Conservation (phyloP, 164 flowering plant genomes). For the Magnolia sinica region DNA sequence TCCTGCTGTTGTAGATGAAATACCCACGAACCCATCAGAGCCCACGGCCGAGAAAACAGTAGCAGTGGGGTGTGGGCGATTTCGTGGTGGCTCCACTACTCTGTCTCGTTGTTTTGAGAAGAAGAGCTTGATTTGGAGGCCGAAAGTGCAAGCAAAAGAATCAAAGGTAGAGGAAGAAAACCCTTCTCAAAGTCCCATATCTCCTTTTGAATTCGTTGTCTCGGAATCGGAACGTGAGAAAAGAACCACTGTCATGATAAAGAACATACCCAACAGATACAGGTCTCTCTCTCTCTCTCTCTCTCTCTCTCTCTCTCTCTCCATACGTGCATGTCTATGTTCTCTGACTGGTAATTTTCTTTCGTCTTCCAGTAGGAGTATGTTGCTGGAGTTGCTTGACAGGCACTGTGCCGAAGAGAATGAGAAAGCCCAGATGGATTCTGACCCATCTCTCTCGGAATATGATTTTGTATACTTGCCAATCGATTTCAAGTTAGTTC, state of each 20-base stretch:
- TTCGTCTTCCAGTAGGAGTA: slow-evolving; percentile 20
- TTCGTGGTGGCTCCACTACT: not conserved
- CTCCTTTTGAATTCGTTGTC: not conserved
- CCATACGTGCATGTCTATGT: not conserved
- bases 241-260: slow-evolving; percentile 21
- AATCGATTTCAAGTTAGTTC: slow-evolving; percentile 38
- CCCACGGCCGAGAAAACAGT: not conserved
- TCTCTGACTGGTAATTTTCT: not conserved
- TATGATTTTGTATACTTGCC: slow-evolving; percentile 52
- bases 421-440: not conserved
- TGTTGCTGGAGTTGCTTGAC: slow-evolving; percentile 32
- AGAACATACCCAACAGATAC: slow-evolving; percentile 19
- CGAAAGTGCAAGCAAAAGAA: not conserved
- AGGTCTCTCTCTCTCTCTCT: slow-evolving; percentile 9
- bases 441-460: not conserved
- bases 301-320: not conserved
- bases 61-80: not conserved
- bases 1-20: not conserved
- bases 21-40: not conserved
- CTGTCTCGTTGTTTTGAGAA: not conserved
- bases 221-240: not conserved
- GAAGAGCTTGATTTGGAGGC: not conserved
- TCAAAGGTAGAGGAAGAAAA: not conserved
- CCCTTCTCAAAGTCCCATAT: not conserved
- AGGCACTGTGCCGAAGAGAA: slow-evolving; percentile 24